Evolutionary conservation across 345 rosid genomes (phyloP).

Genomic region (Streptanthus diversifolius): DNA sequence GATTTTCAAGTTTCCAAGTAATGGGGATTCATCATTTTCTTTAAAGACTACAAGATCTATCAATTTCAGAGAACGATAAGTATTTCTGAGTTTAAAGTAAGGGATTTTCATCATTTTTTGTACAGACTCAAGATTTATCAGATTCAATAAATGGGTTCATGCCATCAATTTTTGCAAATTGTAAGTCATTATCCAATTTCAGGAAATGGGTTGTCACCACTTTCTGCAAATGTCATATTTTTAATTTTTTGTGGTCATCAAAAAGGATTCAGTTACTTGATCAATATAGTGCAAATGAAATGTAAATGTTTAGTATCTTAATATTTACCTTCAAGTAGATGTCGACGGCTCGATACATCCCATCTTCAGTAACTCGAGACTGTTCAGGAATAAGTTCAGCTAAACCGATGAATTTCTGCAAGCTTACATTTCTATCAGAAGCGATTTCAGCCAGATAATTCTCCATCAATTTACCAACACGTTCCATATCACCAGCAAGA

Average conservation of each 20-base stretch:
- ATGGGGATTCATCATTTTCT: too few relatives aligned
- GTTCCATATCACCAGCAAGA: conserved; percentile 56
- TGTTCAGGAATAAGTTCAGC: conserved; percentile 83
- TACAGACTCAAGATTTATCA: not conserved
- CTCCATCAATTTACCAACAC: conserved; percentile 87
- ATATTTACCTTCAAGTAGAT: conserved; percentile 79
- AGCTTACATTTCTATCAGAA: conserved; percentile 60
- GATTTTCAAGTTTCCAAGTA: not conserved
- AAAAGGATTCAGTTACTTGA: too few relatives aligned
- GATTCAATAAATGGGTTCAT: not conserved
- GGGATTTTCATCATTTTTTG: not conserved
- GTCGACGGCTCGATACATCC: conserved; percentile 80
- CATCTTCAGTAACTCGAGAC: conserved; percentile 80
- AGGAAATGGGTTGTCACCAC: not conserved
- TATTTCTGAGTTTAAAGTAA: too few relatives aligned
- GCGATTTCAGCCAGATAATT: conserved; percentile 85
- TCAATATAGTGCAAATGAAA: not conserved
- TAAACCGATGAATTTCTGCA: conserved; percentile 56
- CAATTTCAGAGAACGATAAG: not conserved
- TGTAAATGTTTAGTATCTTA: not conserved
- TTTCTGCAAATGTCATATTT: not conserved
- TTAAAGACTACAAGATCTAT: not conserved
- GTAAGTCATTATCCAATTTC: not conserved
- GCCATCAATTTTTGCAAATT: not conserved
- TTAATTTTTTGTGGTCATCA: not conserved